Conservation (phyloP, 2,329 filamentous ascomycete genomes). For the Ophiostoma australiae region DNA sequence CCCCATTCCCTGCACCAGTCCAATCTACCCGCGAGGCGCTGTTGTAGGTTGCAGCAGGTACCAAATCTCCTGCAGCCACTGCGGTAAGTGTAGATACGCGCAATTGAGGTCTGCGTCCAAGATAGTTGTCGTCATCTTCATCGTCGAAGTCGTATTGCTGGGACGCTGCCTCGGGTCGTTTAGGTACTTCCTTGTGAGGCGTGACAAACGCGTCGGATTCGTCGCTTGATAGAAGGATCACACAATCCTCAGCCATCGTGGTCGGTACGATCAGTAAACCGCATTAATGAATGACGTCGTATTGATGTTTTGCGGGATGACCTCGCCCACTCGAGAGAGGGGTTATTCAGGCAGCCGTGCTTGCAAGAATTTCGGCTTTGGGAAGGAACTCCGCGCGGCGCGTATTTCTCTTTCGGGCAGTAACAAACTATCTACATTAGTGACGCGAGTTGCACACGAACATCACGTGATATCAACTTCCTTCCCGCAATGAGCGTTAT, state of each 20-base stretch:
- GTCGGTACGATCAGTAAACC: neutral
- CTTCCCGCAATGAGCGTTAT: neutral
- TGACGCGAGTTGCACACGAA: neutral
- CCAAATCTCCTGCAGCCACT: neutral
- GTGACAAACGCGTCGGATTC: constrained; percentile 16
- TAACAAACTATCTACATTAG: neutral
- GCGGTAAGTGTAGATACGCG: neutral
- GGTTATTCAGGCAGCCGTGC: neutral
- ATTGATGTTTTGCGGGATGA: neutral
- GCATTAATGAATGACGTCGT: neutral
- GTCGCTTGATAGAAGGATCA: constrained; percentile 23
- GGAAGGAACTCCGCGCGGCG: constrained; percentile 2
- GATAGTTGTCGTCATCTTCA: neutral
- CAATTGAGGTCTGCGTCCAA: neutral
- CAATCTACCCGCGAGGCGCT: neutral
- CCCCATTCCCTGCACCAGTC: neutral
- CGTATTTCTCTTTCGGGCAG: neutral
- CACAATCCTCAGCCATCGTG: constrained; percentile 20
- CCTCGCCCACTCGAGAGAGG: neutral
- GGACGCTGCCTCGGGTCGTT: neutral
- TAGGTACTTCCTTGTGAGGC: constrained; percentile 13
- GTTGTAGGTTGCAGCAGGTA: neutral
- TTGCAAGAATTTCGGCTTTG: neutral
- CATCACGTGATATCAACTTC: neutral
- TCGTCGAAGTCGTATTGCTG: constrained; percentile 2